phyloP scores from a whole-genome alignment of 352 stramenopile species.

The Phytophthora pseudosyringae region DNA sequence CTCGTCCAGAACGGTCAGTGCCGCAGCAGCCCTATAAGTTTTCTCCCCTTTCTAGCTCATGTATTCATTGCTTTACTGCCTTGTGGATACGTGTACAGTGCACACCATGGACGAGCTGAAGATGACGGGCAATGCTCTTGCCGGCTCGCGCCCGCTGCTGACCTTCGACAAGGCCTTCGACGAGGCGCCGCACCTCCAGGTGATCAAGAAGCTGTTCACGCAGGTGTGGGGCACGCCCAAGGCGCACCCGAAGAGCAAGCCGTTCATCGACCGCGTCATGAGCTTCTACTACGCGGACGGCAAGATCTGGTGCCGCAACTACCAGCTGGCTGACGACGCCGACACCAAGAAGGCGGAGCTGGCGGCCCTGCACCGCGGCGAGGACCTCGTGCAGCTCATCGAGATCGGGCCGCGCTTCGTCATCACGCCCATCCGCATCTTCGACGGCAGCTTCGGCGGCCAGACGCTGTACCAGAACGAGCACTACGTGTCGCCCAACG shows the following conservation, averaged over 20 bases:
- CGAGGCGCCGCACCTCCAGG: slow-evolving; percentile 88
- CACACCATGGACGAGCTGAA: slow-evolving; percentile 99
- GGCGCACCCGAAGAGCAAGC: slow-evolving; percentile 99
- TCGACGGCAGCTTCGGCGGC: slow-evolving; percentile 98
- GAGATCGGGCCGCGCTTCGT: slow-evolving; percentile 99
- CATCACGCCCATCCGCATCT: slow-evolving; percentile 98
- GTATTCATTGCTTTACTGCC: not conserved
- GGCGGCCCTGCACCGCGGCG: slow-evolving; percentile 80
- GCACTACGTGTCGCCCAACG: slow-evolving; percentile 98
- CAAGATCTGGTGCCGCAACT: slow-evolving; percentile 99
- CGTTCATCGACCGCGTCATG: slow-evolving; percentile 99
- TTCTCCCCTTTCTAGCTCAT: not conserved
- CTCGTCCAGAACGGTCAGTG: slow-evolving; percentile 95
- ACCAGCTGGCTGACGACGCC: slow-evolving; percentile 90
- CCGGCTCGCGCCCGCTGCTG: slow-evolving; percentile 96
- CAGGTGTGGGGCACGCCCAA: slow-evolving; percentile 96
- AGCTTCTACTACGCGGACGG: slow-evolving; percentile 94
- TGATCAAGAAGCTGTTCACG: slow-evolving; percentile 98
- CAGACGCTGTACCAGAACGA: slow-evolving; percentile 98
- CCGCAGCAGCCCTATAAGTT: not conserved
- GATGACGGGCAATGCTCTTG: slow-evolving; percentile 99
- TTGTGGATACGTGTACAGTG: slow-evolving; percentile 64
- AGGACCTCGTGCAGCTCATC: slow-evolving; percentile 95
- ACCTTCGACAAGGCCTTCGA: slow-evolving; percentile 97
- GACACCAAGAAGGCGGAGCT: slow-evolving; percentile 93